These are phyloP conservation scores for Scheffersomyces spartinae DNA, from an alignment of 805 yeast species.

Conservation along the genomic window DNA sequence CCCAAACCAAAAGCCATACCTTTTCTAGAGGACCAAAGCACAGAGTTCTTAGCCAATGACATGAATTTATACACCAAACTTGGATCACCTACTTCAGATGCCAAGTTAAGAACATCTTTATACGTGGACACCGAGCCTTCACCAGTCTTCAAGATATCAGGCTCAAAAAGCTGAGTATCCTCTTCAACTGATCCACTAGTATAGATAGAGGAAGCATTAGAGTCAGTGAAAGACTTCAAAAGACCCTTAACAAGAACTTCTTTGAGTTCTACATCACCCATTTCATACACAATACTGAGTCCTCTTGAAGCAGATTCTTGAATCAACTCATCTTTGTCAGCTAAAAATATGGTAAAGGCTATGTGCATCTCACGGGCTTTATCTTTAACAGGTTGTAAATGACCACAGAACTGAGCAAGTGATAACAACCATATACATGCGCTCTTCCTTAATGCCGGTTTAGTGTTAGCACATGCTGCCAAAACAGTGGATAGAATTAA, in stretches of 20 bases:
- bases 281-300: constrained; percentile 66
- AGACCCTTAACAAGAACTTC: constrained; percentile 66
- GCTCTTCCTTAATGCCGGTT: constrained; percentile 64
- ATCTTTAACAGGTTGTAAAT: constrained; percentile 23
- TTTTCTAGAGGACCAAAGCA: constrained; percentile 84
- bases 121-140: constrained; percentile 87
- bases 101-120: constrained; percentile 76
- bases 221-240: constrained; percentile 67
- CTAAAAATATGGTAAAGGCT: constrained; percentile 65
- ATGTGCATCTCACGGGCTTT: constrained; percentile 54
- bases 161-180: constrained; percentile 79
- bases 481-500: constrained; percentile 40
- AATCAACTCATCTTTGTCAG: constrained; percentile 75
- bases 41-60: constrained; percentile 80
- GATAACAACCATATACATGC: constrained; percentile 83
- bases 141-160: constrained; percentile 67
- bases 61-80: constrained; percentile 86
- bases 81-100: constrained; percentile 94
- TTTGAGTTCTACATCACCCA: constrained; percentile 55
- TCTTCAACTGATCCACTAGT: constrained; percentile 59
- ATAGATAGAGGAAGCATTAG: constrained; percentile 33
- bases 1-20: constrained; percentile 94
- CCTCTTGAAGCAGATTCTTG: constrained; percentile 93
- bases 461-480: constrained; percentile 44
- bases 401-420: constrained; percentile 61